Conservation (phyloP, 495 filamentous ascomycete species). For the Rhizodiscina lignyota region DNA sequence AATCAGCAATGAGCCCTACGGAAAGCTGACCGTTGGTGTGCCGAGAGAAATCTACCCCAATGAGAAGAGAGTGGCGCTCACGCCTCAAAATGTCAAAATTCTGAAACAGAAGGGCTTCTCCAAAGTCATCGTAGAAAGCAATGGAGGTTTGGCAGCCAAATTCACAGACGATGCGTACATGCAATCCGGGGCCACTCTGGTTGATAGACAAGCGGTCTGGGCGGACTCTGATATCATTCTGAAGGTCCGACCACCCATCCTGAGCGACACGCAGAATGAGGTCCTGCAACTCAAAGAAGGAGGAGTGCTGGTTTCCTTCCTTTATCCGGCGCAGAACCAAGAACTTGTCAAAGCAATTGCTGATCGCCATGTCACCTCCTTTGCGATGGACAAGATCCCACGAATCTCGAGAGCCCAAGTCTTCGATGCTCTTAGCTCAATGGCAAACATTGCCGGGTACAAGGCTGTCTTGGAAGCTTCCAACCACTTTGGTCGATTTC, state of each 20-base stretch:
- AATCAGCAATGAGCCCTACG: too few species aligned
- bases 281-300: constrained; percentile 41
- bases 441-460: constrained; percentile 81
- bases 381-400: constrained; percentile 77
- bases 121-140: constrained; percentile 55
- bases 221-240: constrained; percentile 54
- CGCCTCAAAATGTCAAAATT: constrained; percentile 59
- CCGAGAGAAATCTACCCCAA: constrained; percentile 52
- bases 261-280: constrained; percentile 34
- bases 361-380: constrained; percentile 42
- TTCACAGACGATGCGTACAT: constrained; percentile 56
- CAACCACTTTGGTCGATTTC: constrained; percentile 64
- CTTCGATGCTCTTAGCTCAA: constrained; percentile 64
- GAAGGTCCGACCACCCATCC: constrained; percentile 57
- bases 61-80: constrained; percentile 65
- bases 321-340: constrained; percentile 59
- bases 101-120: constrained; percentile 65
- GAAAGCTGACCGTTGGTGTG: constrained; percentile 49
- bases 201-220: constrained; percentile 46
- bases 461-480: constrained; percentile 72
- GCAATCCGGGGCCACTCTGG: constrained; percentile 53
- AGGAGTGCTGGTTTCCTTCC: constrained; percentile 54
- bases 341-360: constrained; percentile 50
- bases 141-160: constrained; percentile 56
- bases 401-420: constrained; percentile 67